These are phyloP conservation scores for Drechslerella dactyloides DNA, from an alignment of 2,329 filamentous ascomycete genomes.

Conservation along the genomic window DNA sequence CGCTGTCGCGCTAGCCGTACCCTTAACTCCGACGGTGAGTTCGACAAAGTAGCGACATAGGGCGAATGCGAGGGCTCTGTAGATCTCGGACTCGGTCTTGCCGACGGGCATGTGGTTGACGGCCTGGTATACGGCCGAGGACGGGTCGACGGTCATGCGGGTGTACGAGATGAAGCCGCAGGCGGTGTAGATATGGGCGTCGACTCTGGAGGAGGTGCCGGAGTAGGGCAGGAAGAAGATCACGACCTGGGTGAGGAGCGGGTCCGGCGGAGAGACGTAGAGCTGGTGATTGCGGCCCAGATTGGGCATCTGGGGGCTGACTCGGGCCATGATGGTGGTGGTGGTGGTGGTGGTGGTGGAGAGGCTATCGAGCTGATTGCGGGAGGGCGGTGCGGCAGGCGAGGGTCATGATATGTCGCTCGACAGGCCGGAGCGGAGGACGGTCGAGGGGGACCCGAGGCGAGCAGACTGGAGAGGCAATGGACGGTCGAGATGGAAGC, in stretches of 20 bases:
- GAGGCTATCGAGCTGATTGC: not conserved
- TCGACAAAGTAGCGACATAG: constrained; percentile 94
- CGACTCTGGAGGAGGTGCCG: constrained; percentile 90
- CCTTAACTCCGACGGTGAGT: constrained; percentile 76
- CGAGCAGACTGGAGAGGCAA: not conserved
- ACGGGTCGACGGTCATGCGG: constrained; percentile 89
- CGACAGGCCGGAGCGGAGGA: not conserved
- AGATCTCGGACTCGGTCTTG: constrained; percentile 86
- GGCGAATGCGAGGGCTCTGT: constrained; percentile 87
- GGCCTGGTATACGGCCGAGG: constrained; percentile 86
- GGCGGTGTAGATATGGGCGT: constrained; percentile 88
- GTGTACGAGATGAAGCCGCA: constrained; percentile 89
- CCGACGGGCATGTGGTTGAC: constrained; percentile 88
- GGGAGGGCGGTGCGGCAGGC: not conserved
- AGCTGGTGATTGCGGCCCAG: constrained; percentile 65
- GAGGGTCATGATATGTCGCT: constrained; percentile 1
- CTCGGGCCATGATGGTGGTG: constrained; percentile 51
- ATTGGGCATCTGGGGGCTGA: constrained; percentile 53
- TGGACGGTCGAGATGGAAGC: not conserved
- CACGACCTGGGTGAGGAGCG: constrained; percentile 79
- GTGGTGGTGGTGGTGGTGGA: not conserved
- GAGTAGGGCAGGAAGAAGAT: constrained; percentile 92
- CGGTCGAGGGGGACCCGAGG: not conserved
- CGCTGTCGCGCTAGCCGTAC: constrained; percentile 65
- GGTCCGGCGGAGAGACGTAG: constrained; percentile 88